Evolutionary conservation across 1,284 basidiomycete genomes (phyloP).

Genomic region (Neonothopanus nambi): DNA sequence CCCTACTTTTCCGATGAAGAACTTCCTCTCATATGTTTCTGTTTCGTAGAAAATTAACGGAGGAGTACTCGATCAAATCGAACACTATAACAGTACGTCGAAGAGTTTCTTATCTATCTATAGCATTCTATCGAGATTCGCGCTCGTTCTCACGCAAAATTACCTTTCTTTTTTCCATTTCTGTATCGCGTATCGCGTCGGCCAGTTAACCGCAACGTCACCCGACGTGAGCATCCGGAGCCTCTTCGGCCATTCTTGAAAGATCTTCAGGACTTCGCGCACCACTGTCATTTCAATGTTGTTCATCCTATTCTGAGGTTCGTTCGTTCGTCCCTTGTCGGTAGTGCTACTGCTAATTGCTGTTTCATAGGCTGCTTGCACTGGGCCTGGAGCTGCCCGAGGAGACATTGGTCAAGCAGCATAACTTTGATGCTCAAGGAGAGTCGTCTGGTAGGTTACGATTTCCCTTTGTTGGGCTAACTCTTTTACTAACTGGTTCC

Average conservation of each 20-base stretch:
- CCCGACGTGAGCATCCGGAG: constrained; percentile 46
- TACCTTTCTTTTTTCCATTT: neutral
- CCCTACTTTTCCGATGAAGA: neutral
- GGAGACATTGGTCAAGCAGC: constrained; percentile 33
- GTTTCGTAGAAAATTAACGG: constrained; percentile 11
- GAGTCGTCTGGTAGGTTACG: constrained; percentile 31
- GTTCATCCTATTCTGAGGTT: constrained; percentile 52
- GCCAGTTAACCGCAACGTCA: constrained; percentile 48
- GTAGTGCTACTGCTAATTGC: constrained; percentile 17
- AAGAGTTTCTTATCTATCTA: neutral
- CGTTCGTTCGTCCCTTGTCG: neutral
- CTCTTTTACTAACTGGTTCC: neutral
- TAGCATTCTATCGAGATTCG: neutral
- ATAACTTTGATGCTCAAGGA: constrained; percentile 27
- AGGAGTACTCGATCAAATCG: constrained; percentile 15
- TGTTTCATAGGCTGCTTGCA: constrained; percentile 21
- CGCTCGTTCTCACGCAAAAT: neutral
- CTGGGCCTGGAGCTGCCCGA: constrained; percentile 35
- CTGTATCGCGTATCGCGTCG: neutral
- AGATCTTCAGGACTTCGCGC: constrained; percentile 56
- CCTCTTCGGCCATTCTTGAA: constrained; percentile 53
- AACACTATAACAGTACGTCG: constrained; percentile 15
- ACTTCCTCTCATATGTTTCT: neutral
- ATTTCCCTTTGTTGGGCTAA: neutral
- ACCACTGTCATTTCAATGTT: constrained; percentile 51